Base-by-base conservation (phyloP, 352 stramenopile genomes). In the Pythium scleroteichum region DNA sequence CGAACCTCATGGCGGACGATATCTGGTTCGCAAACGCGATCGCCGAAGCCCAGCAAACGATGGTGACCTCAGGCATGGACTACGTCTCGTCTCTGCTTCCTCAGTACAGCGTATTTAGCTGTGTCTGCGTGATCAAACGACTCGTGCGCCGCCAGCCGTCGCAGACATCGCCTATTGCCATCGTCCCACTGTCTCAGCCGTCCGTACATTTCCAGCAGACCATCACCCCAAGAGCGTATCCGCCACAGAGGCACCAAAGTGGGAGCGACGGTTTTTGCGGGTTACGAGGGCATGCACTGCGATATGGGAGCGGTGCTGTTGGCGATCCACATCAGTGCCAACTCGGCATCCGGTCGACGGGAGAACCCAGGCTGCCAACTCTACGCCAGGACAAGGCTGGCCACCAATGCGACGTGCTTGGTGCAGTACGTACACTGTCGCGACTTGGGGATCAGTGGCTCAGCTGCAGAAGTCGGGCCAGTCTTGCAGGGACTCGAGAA, bases 1-100 rank as follows among this genome's bases (percentile, higher is more conserved):
- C 10, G 9, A 27, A 52, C 4, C 47, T 64, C 5, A 20, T 58
- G 19, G 22, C 26, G 16, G 45, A 57, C 19, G 57, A 64, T 19
- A n/a, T 57, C 3, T 64, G 57, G 57, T 56, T 50, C 27, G 23
- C 40, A 1, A 56, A 57, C 35, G 46, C 57, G 8, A 26, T 64
- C 9, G 47, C 47, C 1, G 57, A 64, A 41, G 40, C 5, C 7
- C 32, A 33, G 19, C 48, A 64, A 12, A 48, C 50, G 46, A 24
- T 64, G 5, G 40, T 64, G 23, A 64, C 57, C 33, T 64, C 57
- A 23, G 41, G 5, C 6, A 16, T 57, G 7, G 57, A 64, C 39
- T 52, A 39, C 12, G 12, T 64, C 4, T 47, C 46, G 17, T 47
- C 57, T 24, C 38, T 64, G 23, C n/a, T 64, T 4, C 57, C 57